These are phyloP conservation scores for Tetrapyrgos nigripes DNA, from an alignment of 1,284 basidiomycete genomes.

Conservation along the genomic window DNA sequence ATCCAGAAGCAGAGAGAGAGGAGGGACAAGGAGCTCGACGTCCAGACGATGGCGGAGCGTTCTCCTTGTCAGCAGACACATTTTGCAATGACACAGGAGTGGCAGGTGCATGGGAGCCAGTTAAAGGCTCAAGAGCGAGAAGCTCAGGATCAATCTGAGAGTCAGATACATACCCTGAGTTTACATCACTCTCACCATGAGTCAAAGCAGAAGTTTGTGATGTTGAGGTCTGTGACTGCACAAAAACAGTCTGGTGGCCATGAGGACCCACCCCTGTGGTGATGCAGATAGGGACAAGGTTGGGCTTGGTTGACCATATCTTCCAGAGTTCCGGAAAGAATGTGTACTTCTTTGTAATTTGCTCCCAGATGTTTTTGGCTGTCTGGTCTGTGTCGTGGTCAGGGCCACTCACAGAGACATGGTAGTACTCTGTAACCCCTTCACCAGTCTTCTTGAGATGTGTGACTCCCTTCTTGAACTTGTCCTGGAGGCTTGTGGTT, in stretches of 20 bases:
- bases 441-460: constrained; percentile 2
- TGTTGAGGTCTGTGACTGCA: background rate
- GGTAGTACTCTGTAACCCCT: background rate
- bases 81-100: background rate
- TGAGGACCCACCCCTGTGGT: background rate
- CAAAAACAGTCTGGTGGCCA: background rate
- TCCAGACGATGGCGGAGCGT: background rate
- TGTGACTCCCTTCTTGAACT: background rate
- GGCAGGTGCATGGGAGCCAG: no score
- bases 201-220: no score
- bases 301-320: background rate
- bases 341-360: background rate
- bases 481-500: background rate
- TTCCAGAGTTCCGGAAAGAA: background rate
- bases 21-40: background rate
- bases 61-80: background rate
- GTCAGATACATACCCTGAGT: background rate
- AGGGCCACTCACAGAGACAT: background rate
- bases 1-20: background rate
- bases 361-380: background rate
- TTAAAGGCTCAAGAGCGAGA: background rate
- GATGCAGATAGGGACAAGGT: background rate
- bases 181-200: background rate
- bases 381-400: background rate
- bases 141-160: background rate